phyloP scores from a whole-genome alignment of 1,284 basidiomycete species.

The Jaminaea rosea region DNA sequence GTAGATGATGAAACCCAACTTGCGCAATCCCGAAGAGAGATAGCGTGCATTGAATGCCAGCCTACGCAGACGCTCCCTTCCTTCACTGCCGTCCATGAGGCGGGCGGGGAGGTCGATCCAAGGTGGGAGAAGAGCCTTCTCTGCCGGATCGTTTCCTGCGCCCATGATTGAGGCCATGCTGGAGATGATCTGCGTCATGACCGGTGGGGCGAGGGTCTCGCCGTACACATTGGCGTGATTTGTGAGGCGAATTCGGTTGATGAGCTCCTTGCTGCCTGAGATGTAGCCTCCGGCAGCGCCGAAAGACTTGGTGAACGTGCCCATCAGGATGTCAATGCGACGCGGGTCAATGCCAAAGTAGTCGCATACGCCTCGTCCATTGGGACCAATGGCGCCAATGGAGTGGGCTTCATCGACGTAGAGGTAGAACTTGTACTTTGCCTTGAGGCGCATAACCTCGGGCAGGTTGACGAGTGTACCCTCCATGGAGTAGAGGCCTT shows the following conservation, averaged over 20 bases:
- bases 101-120: slow-evolving; percentile 36
- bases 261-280: slow-evolving; percentile 67
- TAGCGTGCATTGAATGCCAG: slow-evolving; percentile 94
- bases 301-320: slow-evolving; percentile 98
- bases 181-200: slow-evolving; percentile 80
- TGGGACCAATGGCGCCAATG: slow-evolving; percentile 84
- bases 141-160: slow-evolving; percentile 26
- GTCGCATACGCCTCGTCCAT: slow-evolving; percentile 87
- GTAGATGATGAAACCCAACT: slow-evolving; percentile 94
- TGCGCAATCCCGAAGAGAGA: slow-evolving; percentile 73
- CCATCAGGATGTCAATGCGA: slow-evolving; percentile 88
- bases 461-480: slow-evolving; percentile 84
- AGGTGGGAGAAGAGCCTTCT: slow-evolving; percentile 33
- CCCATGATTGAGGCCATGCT: slow-evolving; percentile 98
- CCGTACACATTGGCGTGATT: slow-evolving; percentile 81
- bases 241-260: slow-evolving; percentile 70
- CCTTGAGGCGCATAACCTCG: slow-evolving; percentile 73
- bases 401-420: slow-evolving; percentile 98
- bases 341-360: slow-evolving; percentile 82
- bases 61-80: slow-evolving; percentile 68
- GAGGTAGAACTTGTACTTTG: slow-evolving; percentile 96
- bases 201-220: slow-evolving; percentile 81
- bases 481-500: slow-evolving; percentile 97
- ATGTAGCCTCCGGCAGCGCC: slow-evolving; percentile 96
- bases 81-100: slow-evolving; percentile 55